phyloP scores from a whole-genome alignment of 169 alveolate genomes.

The Plasmodium yoelii region DNA sequence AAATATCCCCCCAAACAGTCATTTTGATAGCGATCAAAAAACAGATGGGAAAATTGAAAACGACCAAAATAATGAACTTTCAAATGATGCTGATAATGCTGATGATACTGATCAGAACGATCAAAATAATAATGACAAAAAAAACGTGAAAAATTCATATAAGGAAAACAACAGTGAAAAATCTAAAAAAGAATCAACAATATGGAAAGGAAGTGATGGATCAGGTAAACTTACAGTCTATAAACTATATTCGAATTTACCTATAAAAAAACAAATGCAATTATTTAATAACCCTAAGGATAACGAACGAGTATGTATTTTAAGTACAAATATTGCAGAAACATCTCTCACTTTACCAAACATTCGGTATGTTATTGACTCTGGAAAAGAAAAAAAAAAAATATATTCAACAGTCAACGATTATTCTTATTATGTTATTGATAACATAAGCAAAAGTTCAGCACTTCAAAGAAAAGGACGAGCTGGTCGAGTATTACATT shows the following conservation, averaged over 20 bases:
- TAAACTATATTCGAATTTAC: conserved; percentile 90
- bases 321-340: conserved; percentile 99
- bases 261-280: conserved; percentile 79
- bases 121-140: conserved; percentile 8
- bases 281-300: conserved; percentile 90
- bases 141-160: conserved; percentile 55
- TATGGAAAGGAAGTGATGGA: conserved; percentile 86
- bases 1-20: no score
- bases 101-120: not conserved
- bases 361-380: conserved; percentile 95
- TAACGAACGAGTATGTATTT: conserved; percentile 94
- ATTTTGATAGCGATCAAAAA: no score
- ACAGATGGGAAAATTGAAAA: no score
- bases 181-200: conserved; percentile 52
- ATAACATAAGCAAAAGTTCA: conserved; percentile 93
- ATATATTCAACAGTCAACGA: conserved; percentile 88
- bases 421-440: conserved; percentile 91
- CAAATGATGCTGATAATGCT: no score
- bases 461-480: conserved; percentile 98
- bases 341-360: conserved; percentile 99
- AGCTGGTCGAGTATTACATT: conserved; percentile 95
- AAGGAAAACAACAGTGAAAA: conserved; percentile 48
- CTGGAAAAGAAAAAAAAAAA: conserved; percentile 97
- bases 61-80: no score
- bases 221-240: conserved; percentile 82